A percentile compares a stretch with the other conserved stretches of the same genome.
Conservation (phyloP, 495 filamentous ascomycete species). For the Staphylotrichum longicolle region DNA sequence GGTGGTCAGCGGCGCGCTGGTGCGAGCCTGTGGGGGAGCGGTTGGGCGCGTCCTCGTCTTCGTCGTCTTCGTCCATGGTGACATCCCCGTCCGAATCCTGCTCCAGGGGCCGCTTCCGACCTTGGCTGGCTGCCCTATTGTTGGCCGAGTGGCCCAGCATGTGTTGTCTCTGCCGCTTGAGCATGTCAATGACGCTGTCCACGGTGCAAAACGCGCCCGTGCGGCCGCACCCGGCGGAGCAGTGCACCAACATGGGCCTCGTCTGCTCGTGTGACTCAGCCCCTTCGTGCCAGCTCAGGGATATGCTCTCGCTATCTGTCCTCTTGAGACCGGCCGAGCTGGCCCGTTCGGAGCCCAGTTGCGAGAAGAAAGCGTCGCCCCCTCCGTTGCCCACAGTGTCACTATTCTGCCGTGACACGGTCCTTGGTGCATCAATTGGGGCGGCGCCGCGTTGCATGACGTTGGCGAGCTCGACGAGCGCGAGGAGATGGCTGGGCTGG, state of each 20-base stretch:
- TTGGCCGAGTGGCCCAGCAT: background rate
- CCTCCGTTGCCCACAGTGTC: background rate
- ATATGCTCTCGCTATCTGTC: slow-evolving; percentile 19
- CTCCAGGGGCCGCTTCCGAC: background rate
- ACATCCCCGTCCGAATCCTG: slow-evolving; percentile 45
- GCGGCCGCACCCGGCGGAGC: slow-evolving; percentile 90
- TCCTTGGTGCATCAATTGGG: slow-evolving; percentile 39
- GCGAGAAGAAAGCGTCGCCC: slow-evolving; percentile 7
- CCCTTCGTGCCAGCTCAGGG: slow-evolving; percentile 44
- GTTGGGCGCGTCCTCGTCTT: background rate
- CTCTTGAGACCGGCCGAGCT: slow-evolving; percentile 10
- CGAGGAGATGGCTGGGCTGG: slow-evolving; percentile 79
- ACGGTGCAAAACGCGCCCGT: slow-evolving; percentile 97
- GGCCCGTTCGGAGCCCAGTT: background rate
- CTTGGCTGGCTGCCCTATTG: background rate
- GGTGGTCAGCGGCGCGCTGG: background rate
- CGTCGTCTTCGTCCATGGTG: slow-evolving; percentile 31
- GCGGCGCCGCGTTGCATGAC: slow-evolving; percentile 51
- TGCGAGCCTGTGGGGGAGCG: background rate
- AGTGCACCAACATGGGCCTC: slow-evolving; percentile 86
- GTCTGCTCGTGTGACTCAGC: slow-evolving; percentile 52
- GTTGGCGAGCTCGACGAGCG: slow-evolving; percentile 82
- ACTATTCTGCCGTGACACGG: slow-evolving; percentile 17
- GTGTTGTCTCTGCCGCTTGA: slow-evolving; percentile 69
- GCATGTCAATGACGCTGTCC: slow-evolving; percentile 88